Base-by-base conservation (phyloP, 768 basidiomycete genomes). In the Leccinellum rugosiceps region DNA sequence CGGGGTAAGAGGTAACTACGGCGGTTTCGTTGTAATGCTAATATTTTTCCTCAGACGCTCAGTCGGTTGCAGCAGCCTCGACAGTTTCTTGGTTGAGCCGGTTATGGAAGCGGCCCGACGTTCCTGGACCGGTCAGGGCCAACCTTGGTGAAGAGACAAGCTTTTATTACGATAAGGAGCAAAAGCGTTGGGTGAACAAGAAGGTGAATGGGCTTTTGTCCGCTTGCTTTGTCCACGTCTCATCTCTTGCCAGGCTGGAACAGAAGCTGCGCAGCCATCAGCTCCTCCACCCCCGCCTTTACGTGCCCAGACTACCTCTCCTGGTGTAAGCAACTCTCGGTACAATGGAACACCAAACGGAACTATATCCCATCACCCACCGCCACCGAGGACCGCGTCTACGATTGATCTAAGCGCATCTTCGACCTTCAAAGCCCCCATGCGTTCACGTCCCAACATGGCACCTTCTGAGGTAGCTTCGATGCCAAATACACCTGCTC, bases 151-250 rank as follows among this genome's bases (percentile, higher is more conserved):
- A 98, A 63, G 85, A 94, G 68, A 93, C 77, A 26, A 78, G 85
- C 26, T 96, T 98, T 76, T 89, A 92, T 66, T 99, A 91, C 69
- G 97, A 99, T 68, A 87, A 90, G 65, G 94, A 97, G n/a, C 80
- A 88, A 58, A 94, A 95, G 71, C 84, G 89, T 60, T 99, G 97
- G 97, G 87, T 99, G 26, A 94, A 97, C 71, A 95, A 90, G 74
- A 94, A 89, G 77, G 94, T 92, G 58, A 70, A 74, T 60, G 6
- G 9, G 21, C 51, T 56, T 26, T 28, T 50, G 46, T 19, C 9
- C 47, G 41, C 23, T 34, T 31, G 23, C n/a, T 2, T 30, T 4
- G 32, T 44, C 38, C 7, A 41, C 28, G 19, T 15, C 61, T 50
- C 21, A 57, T 63, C 1, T 17, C 54, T 31, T 21, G 48, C 7